Evolutionary conservation across 345 rosid species (phyloP).

Genomic region (Rhizophora apiculata): DNA sequence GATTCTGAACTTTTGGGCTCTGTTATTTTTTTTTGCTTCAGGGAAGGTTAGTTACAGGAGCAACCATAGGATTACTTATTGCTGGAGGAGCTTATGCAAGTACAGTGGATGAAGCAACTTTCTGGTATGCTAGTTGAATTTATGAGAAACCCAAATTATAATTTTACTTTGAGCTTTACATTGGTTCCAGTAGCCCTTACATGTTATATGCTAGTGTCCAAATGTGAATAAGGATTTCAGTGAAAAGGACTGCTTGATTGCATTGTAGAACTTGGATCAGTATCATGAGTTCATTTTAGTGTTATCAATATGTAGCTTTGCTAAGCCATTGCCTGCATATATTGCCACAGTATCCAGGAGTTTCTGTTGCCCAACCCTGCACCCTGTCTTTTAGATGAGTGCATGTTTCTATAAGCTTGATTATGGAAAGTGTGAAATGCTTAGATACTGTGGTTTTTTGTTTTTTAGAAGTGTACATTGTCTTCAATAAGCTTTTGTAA

Average conservation of each 20-base stretch:
- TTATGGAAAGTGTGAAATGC: neutral
- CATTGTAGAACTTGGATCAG: neutral
- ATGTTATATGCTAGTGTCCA: neutral
- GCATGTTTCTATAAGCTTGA: neutral
- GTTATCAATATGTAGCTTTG: neutral
- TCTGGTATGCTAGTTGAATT: slow-evolving; percentile 58
- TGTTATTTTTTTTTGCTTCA: slow-evolving; percentile 19
- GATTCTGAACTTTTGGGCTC: neutral
- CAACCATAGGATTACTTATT: slow-evolving; percentile 73
- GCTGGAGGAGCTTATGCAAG: slow-evolving; percentile 96
- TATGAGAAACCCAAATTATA: slow-evolving; percentile 1
- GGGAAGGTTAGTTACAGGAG: slow-evolving; percentile 87
- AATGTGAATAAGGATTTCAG: neutral
- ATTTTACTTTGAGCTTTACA: neutral
- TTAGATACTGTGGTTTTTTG: neutral
- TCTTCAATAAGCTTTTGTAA: neutral
- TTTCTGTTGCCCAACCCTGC: no score
- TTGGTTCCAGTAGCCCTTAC: neutral
- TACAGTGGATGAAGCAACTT: slow-evolving; percentile 95
- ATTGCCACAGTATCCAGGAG: no score
- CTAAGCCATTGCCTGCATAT: neutral
- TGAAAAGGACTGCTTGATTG: neutral
- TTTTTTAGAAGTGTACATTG: neutral
- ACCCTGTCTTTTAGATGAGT: no score
- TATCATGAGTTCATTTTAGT: neutral